phyloP scores from a whole-genome alignment of 1,284 basidiomycete species.

The Ceratobasidium sp. region DNA sequence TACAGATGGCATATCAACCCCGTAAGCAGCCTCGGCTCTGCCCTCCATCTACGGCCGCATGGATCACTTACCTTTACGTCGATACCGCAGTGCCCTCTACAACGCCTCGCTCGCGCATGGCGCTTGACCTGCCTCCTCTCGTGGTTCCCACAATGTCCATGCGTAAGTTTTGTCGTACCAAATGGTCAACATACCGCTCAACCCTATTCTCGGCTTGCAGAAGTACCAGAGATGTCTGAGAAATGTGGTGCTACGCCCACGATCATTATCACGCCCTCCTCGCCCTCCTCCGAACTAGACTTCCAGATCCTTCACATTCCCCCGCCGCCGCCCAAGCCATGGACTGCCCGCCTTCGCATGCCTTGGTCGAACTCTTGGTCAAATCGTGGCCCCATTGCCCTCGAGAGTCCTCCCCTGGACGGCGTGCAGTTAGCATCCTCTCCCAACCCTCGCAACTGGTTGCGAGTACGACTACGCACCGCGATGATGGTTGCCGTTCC shows the following conservation, averaged over 20 bases:
- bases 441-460: constrained; percentile 16
- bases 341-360: constrained; percentile 39
- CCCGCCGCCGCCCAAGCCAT: constrained; percentile 22
- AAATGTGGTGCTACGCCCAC: constrained; percentile 44
- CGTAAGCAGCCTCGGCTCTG: constrained; percentile 39
- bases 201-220: constrained; percentile 2
- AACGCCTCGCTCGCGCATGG: constrained; percentile 44
- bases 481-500: constrained; percentile 43
- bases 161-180: constrained; percentile 24
- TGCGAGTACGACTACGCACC: constrained; percentile 33
- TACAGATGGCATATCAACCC: constrained; percentile 46
- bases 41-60: constrained; percentile 21
- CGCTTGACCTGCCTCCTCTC: constrained; percentile 42
- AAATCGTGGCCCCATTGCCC: constrained; percentile 40
- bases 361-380: constrained; percentile 45
- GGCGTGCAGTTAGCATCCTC: neutral
- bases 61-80: neutral
- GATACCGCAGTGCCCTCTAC: constrained; percentile 1
- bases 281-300: constrained; percentile 46
- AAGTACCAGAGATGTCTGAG: constrained; percentile 46
- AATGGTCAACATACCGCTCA: constrained; percentile 16
- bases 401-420: constrained; percentile 37
- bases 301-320: constrained; percentile 43
- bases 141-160: constrained; percentile 42
- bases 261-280: constrained; percentile 46